A percentile compares a stretch with the other conserved stretches of the same genome.
Evolutionary conservation across 441 rosid species (phyloP).

Genomic region (Croton laevigatus): DNA sequence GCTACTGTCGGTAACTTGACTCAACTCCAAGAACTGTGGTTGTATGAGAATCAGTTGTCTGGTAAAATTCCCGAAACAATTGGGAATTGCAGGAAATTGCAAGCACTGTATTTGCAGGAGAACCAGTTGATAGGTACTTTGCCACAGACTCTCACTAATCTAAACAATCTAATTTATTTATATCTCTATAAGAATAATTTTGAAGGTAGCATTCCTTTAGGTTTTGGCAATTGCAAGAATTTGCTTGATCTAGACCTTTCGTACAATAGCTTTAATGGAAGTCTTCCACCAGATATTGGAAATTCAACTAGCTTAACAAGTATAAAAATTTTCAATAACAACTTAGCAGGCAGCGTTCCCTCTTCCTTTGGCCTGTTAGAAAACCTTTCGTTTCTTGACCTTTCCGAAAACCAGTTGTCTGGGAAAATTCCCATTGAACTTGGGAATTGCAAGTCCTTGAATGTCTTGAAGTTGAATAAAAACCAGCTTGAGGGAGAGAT

Average conservation of each 20-base stretch:
- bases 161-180: constrained; percentile 41
- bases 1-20: constrained; percentile 45
- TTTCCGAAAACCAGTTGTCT: constrained; percentile 53
- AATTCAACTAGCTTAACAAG: constrained; percentile 48
- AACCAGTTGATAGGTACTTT: constrained; percentile 56
- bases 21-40: constrained; percentile 29
- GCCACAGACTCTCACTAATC: constrained; percentile 51
- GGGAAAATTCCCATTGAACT: constrained; percentile 65
- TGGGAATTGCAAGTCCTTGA: constrained; percentile 65
- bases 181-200: constrained; percentile 41
- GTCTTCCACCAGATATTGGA: constrained; percentile 56
- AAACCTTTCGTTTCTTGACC: constrained; percentile 39
- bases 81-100: constrained; percentile 51
- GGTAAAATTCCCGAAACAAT: constrained; percentile 61
- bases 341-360: constrained; percentile 59
- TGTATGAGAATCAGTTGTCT: constrained; percentile 42
- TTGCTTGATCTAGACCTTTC: constrained; percentile 51
- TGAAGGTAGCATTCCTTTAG: constrained; percentile 50
- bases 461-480: constrained; percentile 28
- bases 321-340: constrained; percentile 34
- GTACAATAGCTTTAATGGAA: constrained; percentile 48
- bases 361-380: constrained; percentile 55
- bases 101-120: constrained; percentile 34
- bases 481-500: constrained; percentile 71
- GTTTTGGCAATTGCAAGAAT: constrained; percentile 44